Percentiles rank a stretch among this genome's conserved stretches.
These are phyloP conservation scores for Pholiota adiposa DNA, from an alignment of 1,284 basidiomycete species.

Conservation along the genomic window DNA sequence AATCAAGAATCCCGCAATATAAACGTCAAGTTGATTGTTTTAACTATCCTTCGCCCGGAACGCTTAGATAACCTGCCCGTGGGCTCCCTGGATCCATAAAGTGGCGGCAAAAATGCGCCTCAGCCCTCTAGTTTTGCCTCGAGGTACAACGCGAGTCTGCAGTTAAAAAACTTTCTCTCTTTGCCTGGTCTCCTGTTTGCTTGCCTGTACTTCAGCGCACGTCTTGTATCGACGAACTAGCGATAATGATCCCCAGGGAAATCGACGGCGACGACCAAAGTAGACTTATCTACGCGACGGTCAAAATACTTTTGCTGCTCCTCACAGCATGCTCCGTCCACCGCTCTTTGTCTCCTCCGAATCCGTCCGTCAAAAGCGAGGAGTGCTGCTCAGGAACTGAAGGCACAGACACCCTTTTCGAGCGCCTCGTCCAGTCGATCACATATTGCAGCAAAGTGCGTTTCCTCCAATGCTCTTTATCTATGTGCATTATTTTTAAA, in stretches of 20 bases:
- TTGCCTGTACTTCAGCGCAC: not conserved
- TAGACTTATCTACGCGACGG: not conserved
- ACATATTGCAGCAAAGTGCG: constrained; percentile 38
- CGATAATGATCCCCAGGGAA: not conserved
- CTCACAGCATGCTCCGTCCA: constrained; percentile 36
- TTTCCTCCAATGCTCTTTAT: not conserved
- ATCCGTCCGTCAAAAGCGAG: constrained; percentile 37
- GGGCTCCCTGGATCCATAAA: not conserved
- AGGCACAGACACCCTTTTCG: constrained; percentile 35
- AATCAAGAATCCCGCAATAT: constrained; percentile 11
- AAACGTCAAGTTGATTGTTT: not conserved
- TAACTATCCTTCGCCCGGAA: constrained; percentile 1
- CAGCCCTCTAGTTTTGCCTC: not conserved
- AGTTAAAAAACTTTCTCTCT: no score
- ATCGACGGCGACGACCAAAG: not conserved
- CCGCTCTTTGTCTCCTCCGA: constrained; percentile 39
- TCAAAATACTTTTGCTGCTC: constrained; percentile 22
- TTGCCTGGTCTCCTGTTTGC: no score
- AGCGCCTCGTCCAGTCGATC: constrained; percentile 38
- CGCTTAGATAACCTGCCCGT: constrained; percentile 8
- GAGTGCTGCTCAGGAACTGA: constrained; percentile 34
- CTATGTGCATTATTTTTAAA: constrained; percentile 3
- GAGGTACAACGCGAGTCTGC: no score
- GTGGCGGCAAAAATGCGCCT: not conserved
- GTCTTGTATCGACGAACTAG: not conserved